Conservation (phyloP, 306 rosid genomes). For the Comarum palustre region DNA sequence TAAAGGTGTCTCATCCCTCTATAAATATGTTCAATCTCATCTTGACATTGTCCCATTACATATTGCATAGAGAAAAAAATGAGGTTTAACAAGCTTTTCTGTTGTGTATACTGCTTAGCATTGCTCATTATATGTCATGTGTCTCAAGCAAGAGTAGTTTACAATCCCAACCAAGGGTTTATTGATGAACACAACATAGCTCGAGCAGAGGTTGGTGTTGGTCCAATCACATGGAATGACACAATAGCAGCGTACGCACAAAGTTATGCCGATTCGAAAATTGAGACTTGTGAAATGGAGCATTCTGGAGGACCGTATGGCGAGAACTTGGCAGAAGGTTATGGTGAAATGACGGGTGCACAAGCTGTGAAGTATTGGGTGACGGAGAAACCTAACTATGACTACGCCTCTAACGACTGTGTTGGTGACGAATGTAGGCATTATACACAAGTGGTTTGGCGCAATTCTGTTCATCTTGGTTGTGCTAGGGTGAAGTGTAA, state of each 20-base stretch:
- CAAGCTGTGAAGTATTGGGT: slow-evolving; percentile 57
- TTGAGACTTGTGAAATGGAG: slow-evolving; percentile 35
- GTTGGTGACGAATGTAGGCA: slow-evolving; percentile 45
- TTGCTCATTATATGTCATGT: background rate
- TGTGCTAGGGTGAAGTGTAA: slow-evolving; percentile 48
- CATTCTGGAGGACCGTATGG: slow-evolving; percentile 62
- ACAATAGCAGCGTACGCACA: slow-evolving; percentile 45
- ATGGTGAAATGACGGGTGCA: slow-evolving; percentile 22
- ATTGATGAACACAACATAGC: slow-evolving; percentile 38
- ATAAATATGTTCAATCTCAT: background rate
- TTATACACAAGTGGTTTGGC: slow-evolving; percentile 62
- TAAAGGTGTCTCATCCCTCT: background rate
- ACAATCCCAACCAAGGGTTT: slow-evolving; percentile 29
- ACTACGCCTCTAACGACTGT: slow-evolving; percentile 39
- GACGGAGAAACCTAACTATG: slow-evolving; percentile 42
- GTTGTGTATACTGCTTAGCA: too few relatives aligned
- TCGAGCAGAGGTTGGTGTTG: slow-evolving; percentile 29
- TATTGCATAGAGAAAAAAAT: background rate
- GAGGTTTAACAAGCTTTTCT: background rate
- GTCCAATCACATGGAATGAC: slow-evolving; percentile 21
- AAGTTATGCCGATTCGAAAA: slow-evolving; percentile 33
- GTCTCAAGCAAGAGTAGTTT: slow-evolving; percentile 6
- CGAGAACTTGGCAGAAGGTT: slow-evolving; percentile 52
- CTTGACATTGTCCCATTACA: background rate
- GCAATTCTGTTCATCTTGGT: slow-evolving; percentile 37